A percentile compares a stretch with the other conserved stretches of the same genome.
Evolutionary conservation across 2,329 filamentous ascomycete species (phyloP).

Genomic region (Epichloe gansuensis): DNA sequence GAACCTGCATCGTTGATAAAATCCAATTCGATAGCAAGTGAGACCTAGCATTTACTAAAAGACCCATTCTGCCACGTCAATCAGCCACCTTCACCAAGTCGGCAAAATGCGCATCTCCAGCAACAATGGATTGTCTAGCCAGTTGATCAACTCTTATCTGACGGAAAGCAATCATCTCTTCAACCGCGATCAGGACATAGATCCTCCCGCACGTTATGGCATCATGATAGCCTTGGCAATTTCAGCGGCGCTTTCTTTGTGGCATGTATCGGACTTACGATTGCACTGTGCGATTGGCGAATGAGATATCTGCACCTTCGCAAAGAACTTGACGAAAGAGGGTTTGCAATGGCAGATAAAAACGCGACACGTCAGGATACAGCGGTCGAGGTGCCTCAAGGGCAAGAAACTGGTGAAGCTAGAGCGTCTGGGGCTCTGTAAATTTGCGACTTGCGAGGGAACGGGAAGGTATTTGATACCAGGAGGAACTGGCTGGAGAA

Average conservation of each 20-base stretch:
- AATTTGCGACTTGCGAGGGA: not conserved
- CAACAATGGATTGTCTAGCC: not conserved
- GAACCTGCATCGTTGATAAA: not conserved
- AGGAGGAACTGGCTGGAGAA: not conserved
- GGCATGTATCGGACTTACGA: conserved; percentile 6
- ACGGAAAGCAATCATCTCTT: not conserved
- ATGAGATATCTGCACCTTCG: conserved; percentile 6
- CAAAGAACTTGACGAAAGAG: conserved; percentile 5
- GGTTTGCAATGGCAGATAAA: conserved; percentile 1
- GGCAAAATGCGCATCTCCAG: not conserved
- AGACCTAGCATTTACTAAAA: not conserved
- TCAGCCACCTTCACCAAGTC: not conserved
- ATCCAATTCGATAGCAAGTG: not conserved
- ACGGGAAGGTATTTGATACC: not conserved
- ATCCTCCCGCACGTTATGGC: conserved; percentile 4
- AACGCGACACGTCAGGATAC: not conserved
- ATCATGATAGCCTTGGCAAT: conserved; percentile 8
- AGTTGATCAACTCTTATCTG: not conserved
- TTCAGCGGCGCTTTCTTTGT: conserved; percentile 8
- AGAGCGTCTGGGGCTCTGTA: conserved; percentile 6
- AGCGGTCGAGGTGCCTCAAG: not conserved
- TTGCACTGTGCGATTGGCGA: conserved; percentile 7
- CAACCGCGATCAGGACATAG: conserved; percentile 4
- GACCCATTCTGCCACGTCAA: not conserved
- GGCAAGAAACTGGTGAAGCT: not conserved